A percentile compares a stretch with the other conserved stretches of the same genome.
These are phyloP conservation scores for Leishmania aethiopica DNA, from an alignment of 208 protist genomes.

Conservation along the genomic window DNA sequence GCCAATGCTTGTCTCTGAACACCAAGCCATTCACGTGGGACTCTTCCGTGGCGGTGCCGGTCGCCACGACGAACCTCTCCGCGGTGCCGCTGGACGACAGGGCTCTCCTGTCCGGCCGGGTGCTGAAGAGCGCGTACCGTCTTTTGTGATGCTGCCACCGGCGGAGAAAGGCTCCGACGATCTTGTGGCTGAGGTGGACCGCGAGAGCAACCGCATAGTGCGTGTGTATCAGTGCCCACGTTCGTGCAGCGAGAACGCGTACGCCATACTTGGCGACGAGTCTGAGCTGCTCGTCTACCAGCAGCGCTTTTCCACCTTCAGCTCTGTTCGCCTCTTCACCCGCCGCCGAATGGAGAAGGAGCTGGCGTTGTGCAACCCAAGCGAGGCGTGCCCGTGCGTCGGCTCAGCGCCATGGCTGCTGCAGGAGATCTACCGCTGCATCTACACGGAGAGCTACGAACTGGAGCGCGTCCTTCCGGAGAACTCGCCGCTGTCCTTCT, in stretches of 20 bases:
- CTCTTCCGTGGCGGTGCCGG: constrained; percentile 40
- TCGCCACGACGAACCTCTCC: constrained; percentile 4
- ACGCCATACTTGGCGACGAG: constrained; percentile 77
- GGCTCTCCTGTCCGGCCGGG: constrained; percentile 45
- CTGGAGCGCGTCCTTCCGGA: constrained; percentile 63
- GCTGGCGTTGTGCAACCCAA: constrained; percentile 42
- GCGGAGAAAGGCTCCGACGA: constrained; percentile 59
- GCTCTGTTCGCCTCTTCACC: constrained; percentile 49
- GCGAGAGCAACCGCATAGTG: constrained; percentile 53
- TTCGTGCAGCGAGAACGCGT: constrained; percentile 57
- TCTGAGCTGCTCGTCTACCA: constrained; percentile 77
- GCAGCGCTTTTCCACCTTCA: constrained; percentile 79
- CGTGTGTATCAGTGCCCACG: constrained; percentile 79
- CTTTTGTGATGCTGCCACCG: constrained; percentile 61
- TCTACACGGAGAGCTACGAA: constrained; percentile 70
- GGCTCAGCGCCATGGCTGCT: constrained; percentile 66
- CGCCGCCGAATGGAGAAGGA: constrained; percentile 38
- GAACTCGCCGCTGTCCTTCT: constrained; percentile 44
- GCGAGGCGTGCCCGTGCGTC: constrained; percentile 13
- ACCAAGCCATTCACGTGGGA: constrained; percentile 67
- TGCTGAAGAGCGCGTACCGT: constrained; percentile 69
- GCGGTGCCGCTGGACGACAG: constrained; percentile 50
- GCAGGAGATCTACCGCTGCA: constrained; percentile 57
- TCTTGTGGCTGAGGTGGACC: constrained; percentile 66
- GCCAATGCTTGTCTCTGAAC: constrained; percentile 43